Base-by-base conservation (phyloP, 2,329 filamentous ascomycete species). In the Zymoseptoria pseudotritici region DNA sequence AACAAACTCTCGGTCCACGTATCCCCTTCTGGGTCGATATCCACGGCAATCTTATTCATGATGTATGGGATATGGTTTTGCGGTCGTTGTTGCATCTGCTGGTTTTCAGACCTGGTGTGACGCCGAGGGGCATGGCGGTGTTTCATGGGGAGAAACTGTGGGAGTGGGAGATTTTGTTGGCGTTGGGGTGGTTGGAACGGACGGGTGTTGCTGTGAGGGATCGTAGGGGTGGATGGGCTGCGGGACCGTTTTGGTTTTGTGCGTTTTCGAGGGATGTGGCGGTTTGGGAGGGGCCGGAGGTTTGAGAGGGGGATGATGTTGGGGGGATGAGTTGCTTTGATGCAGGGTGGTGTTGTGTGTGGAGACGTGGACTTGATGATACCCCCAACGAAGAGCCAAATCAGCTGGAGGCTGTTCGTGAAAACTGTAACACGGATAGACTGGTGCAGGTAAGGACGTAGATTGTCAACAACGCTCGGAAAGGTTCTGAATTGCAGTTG, bases 21-120 rank as follows among this genome's bases (percentile, higher is more conserved):
- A 70, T 90, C 3, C 89, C 89, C 0, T 80, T 90, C 56, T 92
- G 89, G 89, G 82, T 84, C 56, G 86, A 88, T 70, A 85, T 91
- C 61, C 83, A 87, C 61, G 85, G 83, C 7, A 76, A 80, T 5
- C 67, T 83, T 0, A 80, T 89, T 61, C 72, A 71, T n/a, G 73
- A 77, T 0, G 80, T 85, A 58, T 91, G 89, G 87, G 80, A 82
- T 57, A 81, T 84, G 63, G 79, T 87, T 10, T 71, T 90, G 4
- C 80, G 83, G 4, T 81, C 85, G 4, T 79, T 90, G 2, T 76
- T 85, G 36, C 85, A 89, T 62, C 76, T 82, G 29, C 73, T 89
- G 36, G 84, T 86, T 0, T 85, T 83, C 19, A 79, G 86, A 59
- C 83, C 87, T 0, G 82, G 85, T 0, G 77, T 84, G 63, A 79